A percentile compares a stretch with the other conserved stretches of the same genome.
Conservation (phyloP, 768 basidiomycete species). For the Tricholoma hemisulphureum region DNA sequence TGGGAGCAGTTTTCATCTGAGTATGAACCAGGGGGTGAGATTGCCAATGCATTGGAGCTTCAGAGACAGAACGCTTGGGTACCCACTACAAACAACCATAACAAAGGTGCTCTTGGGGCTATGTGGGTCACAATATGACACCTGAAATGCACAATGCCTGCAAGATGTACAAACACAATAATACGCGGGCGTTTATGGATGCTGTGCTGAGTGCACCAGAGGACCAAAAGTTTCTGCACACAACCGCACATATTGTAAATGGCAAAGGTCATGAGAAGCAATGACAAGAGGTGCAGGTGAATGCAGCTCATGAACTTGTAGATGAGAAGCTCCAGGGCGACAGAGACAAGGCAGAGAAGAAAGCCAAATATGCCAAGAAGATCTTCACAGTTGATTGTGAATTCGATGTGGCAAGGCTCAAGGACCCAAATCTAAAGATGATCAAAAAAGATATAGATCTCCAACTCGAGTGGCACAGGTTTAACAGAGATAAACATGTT, state of each 20-base stretch:
- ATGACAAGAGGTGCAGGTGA: background rate
- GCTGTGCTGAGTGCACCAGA: conserved; percentile 2
- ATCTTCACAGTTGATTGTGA: no score
- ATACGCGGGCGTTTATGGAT: conserved; percentile 25
- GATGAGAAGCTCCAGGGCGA: no score
- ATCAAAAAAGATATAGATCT: no score
- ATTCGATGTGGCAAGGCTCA: no score
- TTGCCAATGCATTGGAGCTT: conserved; percentile 19
- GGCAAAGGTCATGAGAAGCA: background rate
- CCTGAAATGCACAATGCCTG: conserved; percentile 22
- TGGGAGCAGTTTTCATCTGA: conserved; percentile 29
- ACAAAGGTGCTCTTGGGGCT: conserved; percentile 27
- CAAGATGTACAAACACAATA: conserved; percentile 23
- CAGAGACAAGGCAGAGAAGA: no score
- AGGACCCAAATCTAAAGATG: no score
- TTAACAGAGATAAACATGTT: no score
- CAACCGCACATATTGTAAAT: background rate
- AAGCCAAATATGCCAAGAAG: no score
- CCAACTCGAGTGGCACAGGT: no score
- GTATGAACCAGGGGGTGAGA: conserved; percentile 26
- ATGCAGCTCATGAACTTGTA: background rate
- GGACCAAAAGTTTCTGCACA: background rate
- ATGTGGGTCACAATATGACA: conserved; percentile 16
- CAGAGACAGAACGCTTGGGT: conserved; percentile 25
- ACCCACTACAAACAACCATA: conserved; percentile 29